Conservation (phyloP, 2,329 filamentous ascomycete genomes). For the Fusarium sp. region DNA sequence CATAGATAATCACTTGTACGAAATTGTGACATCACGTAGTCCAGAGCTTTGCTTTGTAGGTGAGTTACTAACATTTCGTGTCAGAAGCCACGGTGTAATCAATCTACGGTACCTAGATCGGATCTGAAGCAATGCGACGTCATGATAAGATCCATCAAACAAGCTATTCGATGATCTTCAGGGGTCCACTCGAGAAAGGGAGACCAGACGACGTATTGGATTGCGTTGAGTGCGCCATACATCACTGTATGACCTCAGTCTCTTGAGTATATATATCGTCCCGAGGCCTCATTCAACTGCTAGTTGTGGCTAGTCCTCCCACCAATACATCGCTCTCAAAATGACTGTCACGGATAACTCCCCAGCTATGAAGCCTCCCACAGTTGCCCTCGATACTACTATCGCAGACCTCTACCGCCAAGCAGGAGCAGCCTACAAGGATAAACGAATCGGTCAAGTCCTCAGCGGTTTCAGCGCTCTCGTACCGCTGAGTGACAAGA, state of each 20-base stretch:
- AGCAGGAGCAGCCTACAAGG: conserved; percentile 36
- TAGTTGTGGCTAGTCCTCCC: background rate
- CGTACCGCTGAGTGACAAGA: conserved; percentile 42
- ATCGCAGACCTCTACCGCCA: conserved; percentile 51
- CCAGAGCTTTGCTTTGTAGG: background rate
- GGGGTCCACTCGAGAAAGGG: background rate
- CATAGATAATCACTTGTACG: background rate
- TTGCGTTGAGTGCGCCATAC: background rate
- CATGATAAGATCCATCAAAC: conserved; percentile 3
- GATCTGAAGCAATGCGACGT: conserved; percentile 5
- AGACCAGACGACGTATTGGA: background rate
- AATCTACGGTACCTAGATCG: background rate
- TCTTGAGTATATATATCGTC: background rate
- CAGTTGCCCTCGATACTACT: conserved; percentile 51
- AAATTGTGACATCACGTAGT: background rate
- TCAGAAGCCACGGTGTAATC: background rate
- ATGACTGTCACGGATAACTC: background rate
- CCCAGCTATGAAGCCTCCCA: conserved; percentile 40
- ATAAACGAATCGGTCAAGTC: conserved; percentile 49
- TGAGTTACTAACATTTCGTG: background rate
- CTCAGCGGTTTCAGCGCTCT: conserved; percentile 47
- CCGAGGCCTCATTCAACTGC: too few species aligned
- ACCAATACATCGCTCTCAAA: background rate
- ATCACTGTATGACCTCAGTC: background rate
- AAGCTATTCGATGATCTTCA: background rate